Conservation (phyloP, 192 early-diverging fungal genomes). For the Gonapodya prolifera region DNA sequence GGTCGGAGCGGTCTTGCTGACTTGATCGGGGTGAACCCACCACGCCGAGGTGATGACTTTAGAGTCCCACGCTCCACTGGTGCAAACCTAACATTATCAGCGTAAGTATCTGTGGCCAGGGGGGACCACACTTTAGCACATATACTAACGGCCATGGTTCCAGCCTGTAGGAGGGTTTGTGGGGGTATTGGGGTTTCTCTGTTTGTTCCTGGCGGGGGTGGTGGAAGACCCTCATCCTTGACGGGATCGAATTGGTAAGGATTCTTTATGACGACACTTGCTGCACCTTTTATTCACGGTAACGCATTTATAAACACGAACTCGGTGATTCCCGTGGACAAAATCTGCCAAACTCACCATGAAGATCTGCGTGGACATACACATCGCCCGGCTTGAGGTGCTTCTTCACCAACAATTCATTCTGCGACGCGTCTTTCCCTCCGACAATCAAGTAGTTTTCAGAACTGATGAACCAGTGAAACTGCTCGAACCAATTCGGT, state of each 20-base stretch:
- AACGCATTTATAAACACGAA: no score
- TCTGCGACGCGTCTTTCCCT: constrained; percentile 85
- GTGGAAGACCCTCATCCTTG: background rate
- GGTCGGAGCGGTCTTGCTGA: constrained; percentile 78
- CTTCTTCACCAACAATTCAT: constrained; percentile 76
- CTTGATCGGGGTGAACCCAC: constrained; percentile 83
- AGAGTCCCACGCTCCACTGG: constrained; percentile 91
- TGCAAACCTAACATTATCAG: constrained; percentile 40
- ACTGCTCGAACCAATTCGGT: constrained; percentile 97
- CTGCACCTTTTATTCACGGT: background rate
- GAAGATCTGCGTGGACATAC: constrained; percentile 85
- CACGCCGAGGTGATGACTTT: constrained; percentile 90
- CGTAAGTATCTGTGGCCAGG: no score
- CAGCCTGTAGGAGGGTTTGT: constrained; percentile 85
- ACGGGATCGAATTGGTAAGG: background rate
- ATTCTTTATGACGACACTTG: background rate
- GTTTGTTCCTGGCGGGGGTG: constrained; percentile 3
- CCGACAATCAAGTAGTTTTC: constrained; percentile 90
- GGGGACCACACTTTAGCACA: no score
- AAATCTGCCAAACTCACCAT: constrained; percentile 83
- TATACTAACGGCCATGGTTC: constrained; percentile 68
- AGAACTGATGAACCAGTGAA: constrained; percentile 84
- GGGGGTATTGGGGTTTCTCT: constrained; percentile 59
- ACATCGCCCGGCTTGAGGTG: constrained; percentile 62
- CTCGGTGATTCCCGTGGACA: no score